Evolutionary conservation across 1,139 yeast species (phyloP), one percentile per base, ranked within the genome.

Genomic region (Saccharomyces hybrid): DNA sequence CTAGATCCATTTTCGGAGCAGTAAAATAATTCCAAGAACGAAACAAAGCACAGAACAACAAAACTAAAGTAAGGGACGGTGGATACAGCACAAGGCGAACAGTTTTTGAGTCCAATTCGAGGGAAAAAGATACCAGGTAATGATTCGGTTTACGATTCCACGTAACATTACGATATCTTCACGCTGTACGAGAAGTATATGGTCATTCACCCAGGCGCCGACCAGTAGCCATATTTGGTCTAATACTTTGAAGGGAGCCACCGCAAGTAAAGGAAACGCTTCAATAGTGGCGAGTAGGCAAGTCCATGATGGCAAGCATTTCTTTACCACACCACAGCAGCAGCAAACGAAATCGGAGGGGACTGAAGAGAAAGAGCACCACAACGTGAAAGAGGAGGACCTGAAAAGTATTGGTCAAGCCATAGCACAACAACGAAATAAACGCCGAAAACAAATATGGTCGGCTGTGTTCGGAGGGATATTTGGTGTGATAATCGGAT

Each of bases 401-500:
- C 47, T 49, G 14, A 52, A 34, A 24, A 42, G 54, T 6, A 49
- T 63, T 34, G 62, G 61, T 1, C 55, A 59, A 38, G 64, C 61
- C 2, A 63, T 63, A 9, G 48, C 58, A 8, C 52, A 58, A 11
- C 58, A 59, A 48, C 58, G 61, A 50, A 52, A 56, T 7, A 55
- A 53, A 21, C 58, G 60, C 29, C 57, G 60, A 29, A 55, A 57
- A 31, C 56, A 56, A 11, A 44, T 60, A 7, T 47, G 55, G 24
- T 53, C 57, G 16, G 56, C 58, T 3, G 24, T 64, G 12, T 29
- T 55, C 3, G 50, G 57, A 8, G 62, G 60, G 9, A 24, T 64
- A 9, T 44, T 65, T 26, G 62, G 63, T 8, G 53, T 58, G 1
- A 47, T 66, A n/a, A 26, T 66, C 31, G 70, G 70, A 7, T 67